Evolutionary conservation across 2,329 filamentous ascomycete genomes (phyloP).

Genomic region (Fusarium sp.): DNA sequence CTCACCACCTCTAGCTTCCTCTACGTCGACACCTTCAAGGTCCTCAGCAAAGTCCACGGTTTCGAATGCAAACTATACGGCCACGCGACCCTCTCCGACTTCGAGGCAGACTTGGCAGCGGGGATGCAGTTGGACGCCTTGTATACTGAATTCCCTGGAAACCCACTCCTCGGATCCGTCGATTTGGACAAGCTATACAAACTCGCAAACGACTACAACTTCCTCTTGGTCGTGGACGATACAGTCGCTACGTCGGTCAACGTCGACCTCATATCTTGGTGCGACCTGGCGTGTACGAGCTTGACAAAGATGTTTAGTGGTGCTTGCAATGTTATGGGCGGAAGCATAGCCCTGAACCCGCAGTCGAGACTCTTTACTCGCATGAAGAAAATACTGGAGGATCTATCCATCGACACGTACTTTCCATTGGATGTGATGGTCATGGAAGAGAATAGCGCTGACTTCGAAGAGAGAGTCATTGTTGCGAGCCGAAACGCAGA

Average conservation of each 20-base stretch:
- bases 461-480: conserved; percentile 50
- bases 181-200: conserved; percentile 42
- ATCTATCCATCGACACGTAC: conserved; percentile 37
- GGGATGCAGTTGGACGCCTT: conserved; percentile 55
- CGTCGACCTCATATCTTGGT: conserved; percentile 55
- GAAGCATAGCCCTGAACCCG: conserved; percentile 57
- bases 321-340: conserved; percentile 64
- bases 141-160: conserved; percentile 57
- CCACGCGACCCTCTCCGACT: conserved; percentile 49
- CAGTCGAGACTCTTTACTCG: conserved; percentile 47
- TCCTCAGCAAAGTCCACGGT: conserved; percentile 39
- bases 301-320: conserved; percentile 68
- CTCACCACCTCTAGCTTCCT: conserved; percentile 32
- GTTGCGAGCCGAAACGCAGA: conserved; percentile 41
- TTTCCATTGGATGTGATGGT: conserved; percentile 41
- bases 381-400: conserved; percentile 39
- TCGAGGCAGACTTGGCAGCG: conserved; percentile 50
- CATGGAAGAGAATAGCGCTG: conserved; percentile 53
- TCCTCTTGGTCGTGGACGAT: conserved; percentile 57
- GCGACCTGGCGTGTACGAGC: conserved; percentile 61
- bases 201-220: conserved; percentile 49
- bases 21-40: conserved; percentile 46
- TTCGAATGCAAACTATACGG: conserved; percentile 56
- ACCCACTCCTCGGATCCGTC: conserved; percentile 45
- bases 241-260: conserved; percentile 58